Percentiles rank a stretch among this genome's conserved stretches.
These are phyloP conservation scores for Tricholoma terreum DNA, from an alignment of 768 basidiomycete species.

Conservation along the genomic window DNA sequence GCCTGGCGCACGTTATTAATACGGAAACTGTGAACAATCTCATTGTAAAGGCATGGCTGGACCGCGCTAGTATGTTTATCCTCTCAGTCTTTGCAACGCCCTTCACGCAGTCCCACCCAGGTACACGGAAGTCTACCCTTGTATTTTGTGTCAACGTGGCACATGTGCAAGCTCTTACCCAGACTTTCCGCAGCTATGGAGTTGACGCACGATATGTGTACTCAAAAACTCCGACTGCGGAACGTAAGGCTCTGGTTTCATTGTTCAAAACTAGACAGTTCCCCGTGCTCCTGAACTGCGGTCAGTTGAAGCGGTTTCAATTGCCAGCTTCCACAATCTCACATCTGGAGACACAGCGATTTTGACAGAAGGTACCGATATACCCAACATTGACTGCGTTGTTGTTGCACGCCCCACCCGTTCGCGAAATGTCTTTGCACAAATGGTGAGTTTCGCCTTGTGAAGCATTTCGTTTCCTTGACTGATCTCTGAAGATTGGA, in stretches of 20 bases:
- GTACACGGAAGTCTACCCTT: constrained; percentile 76
- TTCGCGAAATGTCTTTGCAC: constrained; percentile 84
- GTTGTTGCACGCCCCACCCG: constrained; percentile 85
- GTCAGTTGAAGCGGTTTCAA: constrained; percentile 30
- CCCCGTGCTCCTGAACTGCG: constrained; percentile 89
- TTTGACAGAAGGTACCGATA: constrained; percentile 91
- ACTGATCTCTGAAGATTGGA: constrained; percentile 63
- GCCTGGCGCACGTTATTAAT: constrained; percentile 81
- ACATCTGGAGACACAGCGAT: constrained; percentile 49
- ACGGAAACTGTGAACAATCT: constrained; percentile 73
- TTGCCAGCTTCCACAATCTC: not conserved
- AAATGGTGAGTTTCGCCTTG: constrained; percentile 65
- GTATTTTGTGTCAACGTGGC: constrained; percentile 88
- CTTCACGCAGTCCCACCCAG: constrained; percentile 24
- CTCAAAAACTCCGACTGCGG: constrained; percentile 57
- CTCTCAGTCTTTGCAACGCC: not conserved
- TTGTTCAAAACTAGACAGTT: constrained; percentile 71
- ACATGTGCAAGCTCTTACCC: constrained; percentile 76
- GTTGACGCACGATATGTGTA: constrained; percentile 84
- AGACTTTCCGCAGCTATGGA: constrained; percentile 67
- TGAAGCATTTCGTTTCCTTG: not conserved
- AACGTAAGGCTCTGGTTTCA: constrained; percentile 62
- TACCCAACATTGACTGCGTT: constrained; percentile 92
- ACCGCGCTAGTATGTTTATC: constrained; percentile 64
- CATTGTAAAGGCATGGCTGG: constrained; percentile 81